Evolutionary conservation across 441 rosid genomes (phyloP), one percentile per base, ranked within the genome.

Genomic region (Jatropha multifida): DNA sequence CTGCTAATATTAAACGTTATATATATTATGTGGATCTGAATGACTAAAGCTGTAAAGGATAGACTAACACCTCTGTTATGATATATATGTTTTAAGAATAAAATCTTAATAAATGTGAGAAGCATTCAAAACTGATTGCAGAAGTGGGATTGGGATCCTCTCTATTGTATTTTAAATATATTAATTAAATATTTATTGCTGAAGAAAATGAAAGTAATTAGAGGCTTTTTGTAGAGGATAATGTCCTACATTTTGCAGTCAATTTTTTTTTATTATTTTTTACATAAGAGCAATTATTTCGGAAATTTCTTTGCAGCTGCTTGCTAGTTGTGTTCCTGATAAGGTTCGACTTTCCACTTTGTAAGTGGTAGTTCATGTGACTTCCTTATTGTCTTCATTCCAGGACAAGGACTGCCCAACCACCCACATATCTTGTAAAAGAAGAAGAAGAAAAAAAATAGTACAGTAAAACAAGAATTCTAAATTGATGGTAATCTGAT

Each of bases 151-250:
- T 23, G 23, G 23, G 23, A 23, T 23, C 23, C 23, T 23, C 23
- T 23, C 23, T 23, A 23, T 23, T 0, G 23, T 23, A 23, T 23
- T 23, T 0, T 23, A 23, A 23, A 23, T 23, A 23, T 23, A 23
- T 23, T 23, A 23, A 23, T 23, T 23, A 23, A 23, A 42, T 42
- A 5, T 42, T 5, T 5, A 12, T 60, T 23, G 37, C 14, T 60
- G 13, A 60, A 60, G 7, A 38, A 62, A 62, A 2, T 62, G 3
- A 32, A 46, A 63, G 67, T 37, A 38, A 63, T 38, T 63, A 63
- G 4, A 37, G 66, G 67, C 67, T 63, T 63, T 42, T 63, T 37
- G 46, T 63, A 32, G 14, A 63, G 37, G 67, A 63, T 38, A 37
- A 63, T 38, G 67, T 63, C 17, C 10, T 18, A 13, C 46, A 15